Percentiles rank a stretch among this genome's conserved stretches.
Evolutionary conservation across 441 rosid genomes (phyloP).

Genomic region (Isatis lusitanica): DNA sequence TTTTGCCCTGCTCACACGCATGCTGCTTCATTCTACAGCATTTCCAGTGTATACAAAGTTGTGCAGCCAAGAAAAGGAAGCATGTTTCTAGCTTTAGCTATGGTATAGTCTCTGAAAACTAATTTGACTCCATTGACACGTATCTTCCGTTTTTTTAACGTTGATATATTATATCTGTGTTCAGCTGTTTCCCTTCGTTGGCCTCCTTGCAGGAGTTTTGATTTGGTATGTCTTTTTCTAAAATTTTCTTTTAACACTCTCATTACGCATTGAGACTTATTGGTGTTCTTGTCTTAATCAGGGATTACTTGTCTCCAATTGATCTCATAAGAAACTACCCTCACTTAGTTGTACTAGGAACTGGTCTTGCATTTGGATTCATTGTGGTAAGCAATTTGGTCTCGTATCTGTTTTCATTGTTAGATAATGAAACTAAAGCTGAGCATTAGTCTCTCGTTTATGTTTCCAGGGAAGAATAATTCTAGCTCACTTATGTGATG

Average conservation of each 20-base stretch:
- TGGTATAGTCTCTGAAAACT: slow-evolving; percentile 49
- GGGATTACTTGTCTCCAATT: slow-evolving; percentile 91
- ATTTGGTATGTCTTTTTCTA: slow-evolving; percentile 54
- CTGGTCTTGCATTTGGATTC: slow-evolving; percentile 98
- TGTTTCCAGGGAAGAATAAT: slow-evolving; percentile 91
- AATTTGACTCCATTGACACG: neutral
- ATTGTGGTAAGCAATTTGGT: slow-evolving; percentile 75
- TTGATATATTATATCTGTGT: slow-evolving; percentile 25
- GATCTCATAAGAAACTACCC: slow-evolving; percentile 78
- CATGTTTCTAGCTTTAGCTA: slow-evolving; percentile 82
- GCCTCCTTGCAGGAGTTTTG: slow-evolving; percentile 74
- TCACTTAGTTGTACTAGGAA: slow-evolving; percentile 85
- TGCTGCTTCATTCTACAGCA: slow-evolving; percentile 45
- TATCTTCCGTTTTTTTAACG: neutral
- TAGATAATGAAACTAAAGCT: neutral
- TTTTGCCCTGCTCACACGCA: neutral
- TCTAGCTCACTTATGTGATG: slow-evolving; percentile 96
- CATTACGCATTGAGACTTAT: neutral
- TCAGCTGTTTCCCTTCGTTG: slow-evolving; percentile 80
- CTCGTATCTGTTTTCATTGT: neutral
- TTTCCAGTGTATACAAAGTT: slow-evolving; percentile 67
- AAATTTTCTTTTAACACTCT: neutral
- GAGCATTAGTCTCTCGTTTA: neutral
- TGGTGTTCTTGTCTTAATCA: slow-evolving; percentile 38
- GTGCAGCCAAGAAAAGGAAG: slow-evolving; percentile 81